A percentile compares a stretch with the other conserved stretches of the same genome.
Conservation (phyloP, 192 early-diverging fungal species). For the Chytriomyces hyalinus region DNA sequence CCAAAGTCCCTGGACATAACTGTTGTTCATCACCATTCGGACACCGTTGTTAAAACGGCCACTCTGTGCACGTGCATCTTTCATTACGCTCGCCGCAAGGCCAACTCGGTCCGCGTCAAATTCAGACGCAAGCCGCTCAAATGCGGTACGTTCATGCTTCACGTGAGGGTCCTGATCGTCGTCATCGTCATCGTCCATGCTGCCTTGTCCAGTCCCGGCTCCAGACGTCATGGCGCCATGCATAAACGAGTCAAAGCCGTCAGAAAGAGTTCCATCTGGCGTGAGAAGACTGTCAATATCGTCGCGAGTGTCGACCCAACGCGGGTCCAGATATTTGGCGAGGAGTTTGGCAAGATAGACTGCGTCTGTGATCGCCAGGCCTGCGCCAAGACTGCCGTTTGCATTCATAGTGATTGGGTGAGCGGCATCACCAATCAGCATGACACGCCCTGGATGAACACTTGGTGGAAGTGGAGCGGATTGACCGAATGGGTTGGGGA, state of each 20-base stretch:
- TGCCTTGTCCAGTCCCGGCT: background rate
- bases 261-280: background rate
- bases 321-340: slow-evolving; percentile 42
- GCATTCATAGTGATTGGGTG: slow-evolving; percentile 56
- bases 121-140: slow-evolving; percentile 36
- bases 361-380: slow-evolving; percentile 54
- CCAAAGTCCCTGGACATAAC: slow-evolving; percentile 40
- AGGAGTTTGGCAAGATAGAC: slow-evolving; percentile 54
- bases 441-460: slow-evolving; percentile 59
- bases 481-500: slow-evolving; percentile 23
- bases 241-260: slow-evolving; percentile 17
- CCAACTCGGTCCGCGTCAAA: slow-evolving; percentile 44
- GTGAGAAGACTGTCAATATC: background rate
- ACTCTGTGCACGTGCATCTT: slow-evolving; percentile 49
- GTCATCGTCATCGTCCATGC: slow-evolving; percentile 9
- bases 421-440: slow-evolving; percentile 60
- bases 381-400: slow-evolving; percentile 50
- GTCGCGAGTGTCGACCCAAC: slow-evolving; percentile 15
- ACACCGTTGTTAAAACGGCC: slow-evolving; percentile 48
- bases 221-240: background rate
- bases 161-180: slow-evolving; percentile 11
- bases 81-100: slow-evolving; percentile 37
- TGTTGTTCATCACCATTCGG: slow-evolving; percentile 33
- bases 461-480: slow-evolving; percentile 31
- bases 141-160: slow-evolving; percentile 25